These are phyloP conservation scores for Sphaerostilbella broomeana DNA, from an alignment of 2,329 filamentous ascomycete species.

Conservation along the genomic window DNA sequence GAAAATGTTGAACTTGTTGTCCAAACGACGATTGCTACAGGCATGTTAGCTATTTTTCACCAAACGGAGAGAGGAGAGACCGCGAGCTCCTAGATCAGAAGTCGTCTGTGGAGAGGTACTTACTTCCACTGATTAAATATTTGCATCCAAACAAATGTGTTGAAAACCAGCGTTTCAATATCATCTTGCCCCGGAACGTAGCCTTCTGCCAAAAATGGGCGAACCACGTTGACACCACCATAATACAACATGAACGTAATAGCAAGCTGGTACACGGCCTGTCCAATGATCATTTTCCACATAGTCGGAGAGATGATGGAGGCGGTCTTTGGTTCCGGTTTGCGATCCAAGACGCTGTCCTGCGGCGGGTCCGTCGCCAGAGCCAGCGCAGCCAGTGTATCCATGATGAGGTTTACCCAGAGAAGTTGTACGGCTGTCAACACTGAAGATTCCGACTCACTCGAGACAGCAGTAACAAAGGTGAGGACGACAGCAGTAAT, in stretches of 20 bases:
- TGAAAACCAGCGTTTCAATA: constrained; percentile 82
- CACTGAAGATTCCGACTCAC: constrained; percentile 61
- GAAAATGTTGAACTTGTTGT: constrained; percentile 94
- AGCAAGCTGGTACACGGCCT: constrained; percentile 81
- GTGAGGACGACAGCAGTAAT: constrained; percentile 83
- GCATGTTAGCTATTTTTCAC: constrained; percentile 14
- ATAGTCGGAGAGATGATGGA: constrained; percentile 77
- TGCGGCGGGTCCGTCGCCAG: constrained; percentile 87
- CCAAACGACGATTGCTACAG: constrained; percentile 73
- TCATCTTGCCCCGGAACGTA: constrained; percentile 33
- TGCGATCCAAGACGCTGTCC: constrained; percentile 71
- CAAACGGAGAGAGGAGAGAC: background rate
- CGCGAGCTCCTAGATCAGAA: too few relatives aligned
- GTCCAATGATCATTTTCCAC: constrained; percentile 99
- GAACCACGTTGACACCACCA: constrained; percentile 42
- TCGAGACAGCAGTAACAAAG: constrained; percentile 79
- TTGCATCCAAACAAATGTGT: constrained; percentile 99
- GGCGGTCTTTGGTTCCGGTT: constrained; percentile 52
- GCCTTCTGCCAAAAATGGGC: constrained; percentile 34
- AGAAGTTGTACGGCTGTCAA: constrained; percentile 85
- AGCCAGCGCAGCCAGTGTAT: constrained; percentile 84
- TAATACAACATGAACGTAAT: constrained; percentile 79
- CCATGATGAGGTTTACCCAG: constrained; percentile 98
- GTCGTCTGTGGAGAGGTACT: too few relatives aligned
- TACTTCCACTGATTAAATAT: constrained; percentile 97